Evolutionary conservation across 331 rosid species (phyloP), one percentile per base, ranked within the genome.

Genomic region (Quercus tomentella): DNA sequence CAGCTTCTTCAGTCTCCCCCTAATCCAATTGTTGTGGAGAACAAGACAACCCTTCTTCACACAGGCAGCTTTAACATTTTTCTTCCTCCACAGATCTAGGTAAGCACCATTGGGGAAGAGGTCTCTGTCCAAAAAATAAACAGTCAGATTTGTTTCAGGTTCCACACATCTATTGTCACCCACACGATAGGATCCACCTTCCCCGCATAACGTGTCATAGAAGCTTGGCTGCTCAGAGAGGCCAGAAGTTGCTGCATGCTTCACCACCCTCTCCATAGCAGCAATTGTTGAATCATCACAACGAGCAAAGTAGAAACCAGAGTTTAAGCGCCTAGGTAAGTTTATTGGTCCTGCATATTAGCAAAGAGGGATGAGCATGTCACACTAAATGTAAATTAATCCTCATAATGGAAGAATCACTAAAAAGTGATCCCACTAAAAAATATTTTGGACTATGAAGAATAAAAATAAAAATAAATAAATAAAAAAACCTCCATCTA

Each of bases 201-300:
- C 83, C 57, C 98, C 98, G 17, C 99, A 96, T 78, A 96, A 86
- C 18, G 83, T 88, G 89, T 96, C 97, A 55, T 96, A 93, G 81
- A 95, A 95, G 92, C 99, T 96, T 70, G 99, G 99, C 85, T 96
- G 98, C 87, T 96, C 99, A 45, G 99, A 96, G 81, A 86, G 76
- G 30, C 89, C 93, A 7, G 99, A 93, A 70, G 84, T 93, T 84
- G 89, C 92, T 63, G 99, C 98, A 80, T 96, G 96, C 83, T 73
- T 89, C 82, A 93, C 97, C 70, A 96, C 98, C 87, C 89, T 96
- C 82, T 90, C 90, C 83, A 96, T 81, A 35, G 97, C 99, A 60
- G 92, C 84, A 86, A 90, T 87, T 30, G 99, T 96, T 56, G 90
- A 82, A 61, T 30, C 54, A 76, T 93, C 94, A 22, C 96, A 90